Evolutionary conservation across 768 basidiomycete genomes (phyloP).

Genomic region (Suillus subaureus): DNA sequence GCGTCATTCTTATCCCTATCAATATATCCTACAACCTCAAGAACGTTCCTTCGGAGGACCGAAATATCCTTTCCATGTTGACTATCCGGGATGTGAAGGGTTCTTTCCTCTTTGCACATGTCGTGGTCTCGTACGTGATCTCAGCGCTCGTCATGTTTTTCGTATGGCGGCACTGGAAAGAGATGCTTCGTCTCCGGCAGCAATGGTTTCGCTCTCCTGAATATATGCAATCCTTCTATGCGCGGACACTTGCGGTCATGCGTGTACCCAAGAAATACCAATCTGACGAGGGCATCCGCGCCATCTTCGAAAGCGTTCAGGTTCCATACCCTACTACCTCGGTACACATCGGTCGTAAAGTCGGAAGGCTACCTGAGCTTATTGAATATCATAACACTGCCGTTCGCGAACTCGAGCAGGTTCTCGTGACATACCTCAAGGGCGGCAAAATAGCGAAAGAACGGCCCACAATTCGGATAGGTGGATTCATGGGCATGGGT

Average conservation of each 20-base stretch:
- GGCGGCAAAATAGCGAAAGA: constrained; percentile 77
- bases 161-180: constrained; percentile 74
- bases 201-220: constrained; percentile 90
- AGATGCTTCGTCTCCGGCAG: constrained; percentile 77
- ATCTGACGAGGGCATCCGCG: constrained; percentile 80
- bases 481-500: constrained; percentile 81
- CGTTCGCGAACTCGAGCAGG: constrained; percentile 89
- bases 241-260: constrained; percentile 84
- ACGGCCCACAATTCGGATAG: constrained; percentile 78
- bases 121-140: constrained; percentile 81
- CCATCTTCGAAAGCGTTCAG: constrained; percentile 70
- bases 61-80: constrained; percentile 74
- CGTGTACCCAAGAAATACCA: constrained; percentile 80
- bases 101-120: constrained; percentile 77
- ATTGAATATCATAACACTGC: constrained; percentile 92
- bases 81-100: constrained; percentile 85
- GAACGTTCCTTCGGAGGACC: constrained; percentile 50
- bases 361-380: constrained; percentile 86
- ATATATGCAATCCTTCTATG: constrained; percentile 89
- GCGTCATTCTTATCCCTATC: constrained; percentile 81
- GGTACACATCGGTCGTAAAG: constrained; percentile 85
- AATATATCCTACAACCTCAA: constrained; percentile 83
- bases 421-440: constrained; percentile 90
- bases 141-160: constrained; percentile 71
- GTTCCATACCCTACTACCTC: constrained; percentile 92